These are phyloP conservation scores for Pyricularia grisea DNA, from an alignment of 2,329 filamentous ascomycete genomes.

Conservation along the genomic window DNA sequence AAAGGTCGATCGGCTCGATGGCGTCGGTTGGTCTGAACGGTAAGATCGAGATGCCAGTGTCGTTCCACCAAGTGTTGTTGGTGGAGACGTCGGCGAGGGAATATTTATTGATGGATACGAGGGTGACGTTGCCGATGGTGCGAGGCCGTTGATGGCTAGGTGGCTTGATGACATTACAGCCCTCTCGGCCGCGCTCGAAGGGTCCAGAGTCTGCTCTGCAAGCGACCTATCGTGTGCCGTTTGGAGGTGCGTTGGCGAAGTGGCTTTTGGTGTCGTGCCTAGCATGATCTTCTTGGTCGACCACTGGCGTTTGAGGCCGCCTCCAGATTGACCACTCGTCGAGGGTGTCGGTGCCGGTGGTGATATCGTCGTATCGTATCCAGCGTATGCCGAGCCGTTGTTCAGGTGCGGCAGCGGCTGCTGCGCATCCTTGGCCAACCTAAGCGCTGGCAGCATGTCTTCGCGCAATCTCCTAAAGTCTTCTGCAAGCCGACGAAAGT, in stretches of 20 bases:
- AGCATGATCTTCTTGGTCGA: conserved; percentile 68
- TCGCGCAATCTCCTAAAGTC: conserved; percentile 85
- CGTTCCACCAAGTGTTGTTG: conserved; percentile 35
- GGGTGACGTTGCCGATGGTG: conserved; percentile 42
- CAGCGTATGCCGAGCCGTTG: conserved; percentile 31
- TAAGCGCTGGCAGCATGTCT: conserved; percentile 82
- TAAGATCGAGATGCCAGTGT: conserved; percentile 54
- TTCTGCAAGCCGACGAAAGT: conserved; percentile 74
- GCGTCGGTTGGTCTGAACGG: conserved; percentile 44
- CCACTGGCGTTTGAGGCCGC: conserved; percentile 59
- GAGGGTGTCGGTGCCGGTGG: conserved; percentile 18
- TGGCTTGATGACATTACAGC: conserved; percentile 60
- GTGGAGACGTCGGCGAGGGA: conserved; percentile 61
- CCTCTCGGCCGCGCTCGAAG: conserved; percentile 57
- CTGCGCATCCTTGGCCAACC: conserved; percentile 83
- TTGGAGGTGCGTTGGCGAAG: conserved; percentile 65
- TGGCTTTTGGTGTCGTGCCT: conserved; percentile 63
- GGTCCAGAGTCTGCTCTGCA: conserved; percentile 58
- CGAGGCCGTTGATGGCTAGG: conserved; percentile 59
- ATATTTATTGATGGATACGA: conserved; percentile 57
- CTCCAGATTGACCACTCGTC: conserved; percentile 37
- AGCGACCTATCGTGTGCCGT: conserved; percentile 56
- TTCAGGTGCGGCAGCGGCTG: conserved; percentile 65
- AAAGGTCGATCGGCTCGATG: conserved; percentile 47
- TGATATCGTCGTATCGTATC: conserved; percentile 23